Evolutionary conservation across 495 filamentous ascomycete genomes (phyloP), one percentile per base, ranked within the genome.

Genomic region (Podospora conica): DNA sequence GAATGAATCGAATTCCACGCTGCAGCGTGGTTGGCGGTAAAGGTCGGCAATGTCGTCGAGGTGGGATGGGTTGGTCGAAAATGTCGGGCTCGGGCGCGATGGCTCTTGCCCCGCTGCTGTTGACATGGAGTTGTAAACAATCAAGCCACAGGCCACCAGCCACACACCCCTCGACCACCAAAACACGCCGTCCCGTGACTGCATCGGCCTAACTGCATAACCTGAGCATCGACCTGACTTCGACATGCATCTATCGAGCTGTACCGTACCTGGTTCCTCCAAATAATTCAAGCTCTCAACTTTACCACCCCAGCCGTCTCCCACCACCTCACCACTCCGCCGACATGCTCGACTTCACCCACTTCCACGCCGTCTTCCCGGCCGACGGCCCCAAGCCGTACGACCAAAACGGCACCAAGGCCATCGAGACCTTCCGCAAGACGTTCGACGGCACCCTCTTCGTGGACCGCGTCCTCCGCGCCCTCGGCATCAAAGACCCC

Each of bases 391-490:
- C 85, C 15, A 86, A 85, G 66, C 82, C 83, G 12, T 90, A 91
- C 73, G 84, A 86, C 71, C 80, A 83, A 33, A 79, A 81, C 23
- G 74, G 80, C 56, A 71, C 85, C 67, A 79, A 87, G 15, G 79
- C 82, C 23, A 90, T 92, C 67, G 79, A 86, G 63, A 75, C 79
- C 24, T 85, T 85, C 67, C 87, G 90, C 63, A 85, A 85, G 55
- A 76, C 74, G 21, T 77, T 92, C 27, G 85, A 87, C 64, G 86
- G 88, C 67, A 79, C 84, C 58, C 82, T 93, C 54, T 92, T 93
- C 73, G 86, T 91, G 68, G 91, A 94, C 73, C 84, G 85, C 59
- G 82, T 93, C 31, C 78, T 93, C 55, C 85, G 83, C 61, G 79
- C 87, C n/a, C 78, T 91, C n/a, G 84, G 86, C 29, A 81, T 94